Base-by-base conservation (phyloP, 140 eudicot genomes). In the Senecio squalidus region DNA sequence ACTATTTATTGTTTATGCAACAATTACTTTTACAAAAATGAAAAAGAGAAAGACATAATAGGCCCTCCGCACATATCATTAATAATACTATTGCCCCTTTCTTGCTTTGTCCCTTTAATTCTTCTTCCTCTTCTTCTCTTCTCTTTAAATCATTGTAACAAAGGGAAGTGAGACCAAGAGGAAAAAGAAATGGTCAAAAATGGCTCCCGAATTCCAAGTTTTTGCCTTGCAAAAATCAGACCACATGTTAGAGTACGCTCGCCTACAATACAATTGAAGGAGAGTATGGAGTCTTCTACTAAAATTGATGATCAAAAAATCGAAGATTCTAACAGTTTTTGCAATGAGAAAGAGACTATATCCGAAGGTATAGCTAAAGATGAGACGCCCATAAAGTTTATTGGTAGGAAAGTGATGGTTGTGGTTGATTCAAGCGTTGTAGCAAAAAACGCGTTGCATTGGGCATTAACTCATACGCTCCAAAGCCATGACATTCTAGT, bases 181-280 rank as follows among this genome's bases (percentile, higher is more conserved):
- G 60, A 48, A 33, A 48, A 5, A 28, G 25, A 2, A 85, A 84
- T 82, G 52, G 62, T 61, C 43, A 62, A 33, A 26, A 77, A 72
- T 61, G 75, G 67, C 55, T 55, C 76, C 22, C 85, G 64, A 69
- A 66, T 89, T 78, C 88, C 88, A 13, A 70, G 46, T 50, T 84
- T 79, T 63, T 84, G 97, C 75, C 71, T 89, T 8, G 74, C 80
- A 38, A 79, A 69, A 69, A 72, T 89, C 48, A 82, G 97, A 75
- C 92, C 88, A 59, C 85, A 76, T 46, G 92, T 74, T 55, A 70
- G 88, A 64, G 83, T 89, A 43, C 96, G 94, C 62, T 80, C 94
- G 1, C 82, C 82, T 10, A 60, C 80, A 34, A 33, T 72, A 28
- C 85, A 81, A 41, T 47, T 61, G 72, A 73, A 74, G 22, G 68